Evolutionary conservation across 495 filamentous ascomycete species (phyloP).

Genomic region (Xylaria palmicola): DNA sequence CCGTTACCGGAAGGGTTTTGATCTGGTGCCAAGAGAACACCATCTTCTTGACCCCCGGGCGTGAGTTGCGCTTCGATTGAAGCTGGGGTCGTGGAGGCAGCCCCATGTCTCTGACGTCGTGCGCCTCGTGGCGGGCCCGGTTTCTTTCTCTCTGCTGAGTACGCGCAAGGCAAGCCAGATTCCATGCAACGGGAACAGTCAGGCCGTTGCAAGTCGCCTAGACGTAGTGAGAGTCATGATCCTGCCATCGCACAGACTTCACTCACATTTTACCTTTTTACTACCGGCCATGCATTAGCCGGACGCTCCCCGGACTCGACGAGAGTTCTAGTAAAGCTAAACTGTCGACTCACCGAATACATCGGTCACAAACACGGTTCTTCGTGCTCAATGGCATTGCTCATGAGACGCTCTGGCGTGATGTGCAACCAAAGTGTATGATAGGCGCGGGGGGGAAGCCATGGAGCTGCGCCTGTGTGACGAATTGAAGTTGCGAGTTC

Average conservation of each 20-base stretch:
- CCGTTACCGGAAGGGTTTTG: neutral
- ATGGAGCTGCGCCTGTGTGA: neutral
- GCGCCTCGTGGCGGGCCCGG: slow-evolving; percentile 25
- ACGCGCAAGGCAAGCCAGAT: slow-evolving; percentile 20
- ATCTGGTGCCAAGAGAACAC: neutral
- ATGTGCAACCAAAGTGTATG: neutral
- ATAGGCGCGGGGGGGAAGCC: neutral
- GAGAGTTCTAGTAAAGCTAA: neutral
- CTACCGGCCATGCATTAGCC: neutral
- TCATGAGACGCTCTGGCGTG: neutral
- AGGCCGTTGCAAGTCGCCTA: slow-evolving; percentile 22
- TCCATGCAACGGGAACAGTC: slow-evolving; percentile 25
- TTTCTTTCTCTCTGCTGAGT: slow-evolving; percentile 25
- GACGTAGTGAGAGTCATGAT: neutral
- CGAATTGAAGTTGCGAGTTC: neutral
- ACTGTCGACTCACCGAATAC: slow-evolving; percentile 18
- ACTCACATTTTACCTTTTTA: slow-evolving; percentile 28
- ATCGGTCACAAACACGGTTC: slow-evolving; percentile 26
- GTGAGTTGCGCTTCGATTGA: neutral
- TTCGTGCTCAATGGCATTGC: slow-evolving; percentile 8
- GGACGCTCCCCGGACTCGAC: neutral
- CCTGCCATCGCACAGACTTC: neutral
- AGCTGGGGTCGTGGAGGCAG: neutral
- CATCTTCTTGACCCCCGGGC: neutral
- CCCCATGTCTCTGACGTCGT: slow-evolving; percentile 10